Percentiles rank a stretch among this genome's conserved stretches.
These are phyloP conservation scores for Oropetium thomaeum DNA, from an alignment of 176 grass and related monocot genomes.

Conservation along the genomic window DNA sequence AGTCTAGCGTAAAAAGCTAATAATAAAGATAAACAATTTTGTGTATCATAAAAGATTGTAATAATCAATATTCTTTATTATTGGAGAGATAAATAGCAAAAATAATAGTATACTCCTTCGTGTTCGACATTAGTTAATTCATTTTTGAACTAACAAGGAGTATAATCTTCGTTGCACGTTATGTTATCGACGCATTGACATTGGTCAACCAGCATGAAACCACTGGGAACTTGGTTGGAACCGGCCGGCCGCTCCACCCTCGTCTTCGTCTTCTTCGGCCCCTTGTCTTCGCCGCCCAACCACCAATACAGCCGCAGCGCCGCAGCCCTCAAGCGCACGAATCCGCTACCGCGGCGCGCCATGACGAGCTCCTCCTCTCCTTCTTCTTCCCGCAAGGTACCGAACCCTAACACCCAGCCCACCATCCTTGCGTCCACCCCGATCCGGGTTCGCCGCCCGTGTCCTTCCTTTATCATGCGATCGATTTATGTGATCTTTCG, in stretches of 20 bases:
- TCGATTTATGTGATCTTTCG: conserved; percentile 1
- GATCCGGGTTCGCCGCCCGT: neutral
- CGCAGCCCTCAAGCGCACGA: neutral
- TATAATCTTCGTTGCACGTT: too few relatives aligned
- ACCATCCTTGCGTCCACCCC: neutral
- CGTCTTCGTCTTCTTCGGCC: neutral
- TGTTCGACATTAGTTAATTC: too few relatives aligned
- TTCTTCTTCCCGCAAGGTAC: conserved; percentile 46
- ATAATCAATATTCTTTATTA: too few relatives aligned
- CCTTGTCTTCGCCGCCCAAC: neutral
- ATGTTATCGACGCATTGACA: neutral
- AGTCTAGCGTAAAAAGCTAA: too few relatives aligned
- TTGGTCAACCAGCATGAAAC: neutral
- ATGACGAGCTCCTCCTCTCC: conserved; percentile 51
- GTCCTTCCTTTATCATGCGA: neutral
- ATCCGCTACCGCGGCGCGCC: conserved; percentile 1
- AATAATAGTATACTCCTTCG: too few relatives aligned
- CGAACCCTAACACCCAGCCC: conserved; percentile 18
- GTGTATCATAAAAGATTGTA: too few relatives aligned
- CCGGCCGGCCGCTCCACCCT: neutral
- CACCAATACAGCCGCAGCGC: neutral
- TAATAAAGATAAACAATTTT: too few relatives aligned
- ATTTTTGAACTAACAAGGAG: too few relatives aligned
- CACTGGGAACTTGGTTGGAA: too few relatives aligned
- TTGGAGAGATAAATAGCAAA: too few relatives aligned